These are phyloP conservation scores for Sesbania bispinosa DNA, from an alignment of 306 rosid species.

Conservation along the genomic window DNA sequence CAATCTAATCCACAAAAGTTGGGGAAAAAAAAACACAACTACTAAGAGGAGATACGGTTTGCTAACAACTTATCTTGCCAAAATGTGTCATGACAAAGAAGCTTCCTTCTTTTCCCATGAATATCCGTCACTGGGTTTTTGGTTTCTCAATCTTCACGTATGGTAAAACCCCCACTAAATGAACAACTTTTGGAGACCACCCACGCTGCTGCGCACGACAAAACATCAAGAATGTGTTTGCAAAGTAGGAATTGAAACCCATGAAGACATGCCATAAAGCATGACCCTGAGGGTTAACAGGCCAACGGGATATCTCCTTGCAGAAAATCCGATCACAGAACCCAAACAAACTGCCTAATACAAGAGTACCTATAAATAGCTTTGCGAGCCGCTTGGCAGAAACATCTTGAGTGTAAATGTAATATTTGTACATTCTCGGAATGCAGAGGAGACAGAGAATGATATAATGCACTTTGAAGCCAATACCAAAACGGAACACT, in stretches of 20 bases:
- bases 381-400: conserved; percentile 70
- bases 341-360: conserved; percentile 68
- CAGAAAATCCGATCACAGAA: conserved; percentile 58
- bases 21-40: not conserved
- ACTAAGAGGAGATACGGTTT: conserved; percentile 8
- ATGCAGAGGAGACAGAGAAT: conserved; percentile 69
- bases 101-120: conserved; percentile 23
- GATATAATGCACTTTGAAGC: conserved; percentile 71
- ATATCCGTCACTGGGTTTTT: conserved; percentile 59
- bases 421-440: conserved; percentile 86
- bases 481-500: conserved; percentile 49
- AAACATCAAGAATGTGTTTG: conserved; percentile 85
- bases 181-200: conserved; percentile 70
- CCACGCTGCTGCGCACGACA: conserved; percentile 84
- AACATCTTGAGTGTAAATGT: conserved; percentile 63
- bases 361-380: conserved; percentile 53
- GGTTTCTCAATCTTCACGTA: conserved; percentile 86
- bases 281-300: conserved; percentile 79
- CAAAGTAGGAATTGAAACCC: conserved; percentile 78
- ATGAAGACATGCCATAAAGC: conserved; percentile 85
- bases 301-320: conserved; percentile 62
- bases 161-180: conserved; percentile 61
- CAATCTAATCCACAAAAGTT: conserved; percentile 32
- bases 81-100: conserved; percentile 30
- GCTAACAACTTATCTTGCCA: conserved; percentile 29